Conservation (phyloP, 805 yeast species). For the Komagataella populi region DNA sequence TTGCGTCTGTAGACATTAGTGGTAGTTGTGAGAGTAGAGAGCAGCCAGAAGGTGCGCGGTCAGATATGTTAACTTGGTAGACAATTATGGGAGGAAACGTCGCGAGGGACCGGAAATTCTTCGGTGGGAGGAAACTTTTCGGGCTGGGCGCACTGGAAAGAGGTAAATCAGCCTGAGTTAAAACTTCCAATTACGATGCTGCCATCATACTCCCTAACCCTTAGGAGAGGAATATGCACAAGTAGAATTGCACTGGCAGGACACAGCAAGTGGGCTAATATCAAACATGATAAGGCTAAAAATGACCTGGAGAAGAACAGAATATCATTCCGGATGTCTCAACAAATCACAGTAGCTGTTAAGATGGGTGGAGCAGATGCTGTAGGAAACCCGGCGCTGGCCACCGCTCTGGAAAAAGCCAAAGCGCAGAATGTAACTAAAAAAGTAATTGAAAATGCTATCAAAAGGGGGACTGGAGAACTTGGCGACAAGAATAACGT, state of each 20-base stretch:
- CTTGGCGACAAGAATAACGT: conserved; percentile 27
- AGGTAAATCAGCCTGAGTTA: not conserved
- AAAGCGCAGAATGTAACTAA: conserved; percentile 65
- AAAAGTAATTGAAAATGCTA: conserved; percentile 76
- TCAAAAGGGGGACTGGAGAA: conserved; percentile 73
- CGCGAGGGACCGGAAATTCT: not conserved
- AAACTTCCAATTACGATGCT: not conserved
- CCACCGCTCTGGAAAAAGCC: conserved; percentile 69
- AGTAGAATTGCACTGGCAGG: conserved; percentile 37
- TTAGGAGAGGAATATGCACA: not conserved
- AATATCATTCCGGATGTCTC: conserved; percentile 57
- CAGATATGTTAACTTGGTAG: not conserved
- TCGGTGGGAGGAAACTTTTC: not conserved
- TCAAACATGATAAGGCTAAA: conserved; percentile 87
- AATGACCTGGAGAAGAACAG: conserved; percentile 73
- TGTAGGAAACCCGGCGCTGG: conserved; percentile 41
- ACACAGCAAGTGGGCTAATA: conserved; percentile 92
- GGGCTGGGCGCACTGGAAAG: not conserved
- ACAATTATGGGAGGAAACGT: conserved; percentile 7
- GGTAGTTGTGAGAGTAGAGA: not conserved
- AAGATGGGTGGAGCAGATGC: conserved; percentile 63
- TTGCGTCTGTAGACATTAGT: conserved; percentile 11
- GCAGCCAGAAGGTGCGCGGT: not conserved
- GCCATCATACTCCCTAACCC: not conserved
- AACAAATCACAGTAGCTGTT: conserved; percentile 63